These are phyloP conservation scores for Pythium brachiatum DNA, from an alignment of 352 stramenopile species.

Conservation along the genomic window DNA sequence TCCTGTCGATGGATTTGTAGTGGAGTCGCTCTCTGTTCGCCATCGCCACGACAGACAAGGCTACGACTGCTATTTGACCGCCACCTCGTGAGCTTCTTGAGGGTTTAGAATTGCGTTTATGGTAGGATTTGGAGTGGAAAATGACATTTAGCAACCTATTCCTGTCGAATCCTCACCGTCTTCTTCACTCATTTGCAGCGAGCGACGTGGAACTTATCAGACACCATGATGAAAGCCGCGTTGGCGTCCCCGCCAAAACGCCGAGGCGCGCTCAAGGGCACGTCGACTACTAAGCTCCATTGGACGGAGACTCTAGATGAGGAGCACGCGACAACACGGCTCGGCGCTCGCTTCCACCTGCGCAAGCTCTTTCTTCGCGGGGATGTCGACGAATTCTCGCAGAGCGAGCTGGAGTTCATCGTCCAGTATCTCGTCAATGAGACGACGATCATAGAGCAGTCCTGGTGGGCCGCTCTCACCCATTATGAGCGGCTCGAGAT, in stretches of 20 bases:
- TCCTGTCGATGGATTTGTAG: background rate
- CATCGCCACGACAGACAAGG: background rate
- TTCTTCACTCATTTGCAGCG: background rate
- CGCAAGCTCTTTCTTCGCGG: constrained; percentile 28
- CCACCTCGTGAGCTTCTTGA: background rate
- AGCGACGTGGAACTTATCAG: background rate
- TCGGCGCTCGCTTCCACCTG: constrained; percentile 27
- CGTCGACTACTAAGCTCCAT: constrained; percentile 6
- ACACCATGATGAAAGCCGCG: background rate
- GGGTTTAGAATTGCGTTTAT: no score
- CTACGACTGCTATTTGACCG: background rate
- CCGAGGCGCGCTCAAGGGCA: constrained; percentile 12
- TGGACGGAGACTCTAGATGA: constrained; percentile 25
- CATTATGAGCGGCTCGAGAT: constrained; percentile 29
- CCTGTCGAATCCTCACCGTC: background rate
- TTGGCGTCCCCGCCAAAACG: background rate
- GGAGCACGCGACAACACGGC: constrained; percentile 22
- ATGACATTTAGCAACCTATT: background rate
- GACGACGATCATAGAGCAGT: constrained; percentile 29
- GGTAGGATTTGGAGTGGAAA: no score
- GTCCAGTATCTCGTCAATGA: constrained; percentile 27
- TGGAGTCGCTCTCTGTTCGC: background rate
- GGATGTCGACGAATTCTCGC: constrained; percentile 25
- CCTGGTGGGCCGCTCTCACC: constrained; percentile 26
- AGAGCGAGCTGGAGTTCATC: constrained; percentile 30